A percentile compares a stretch with the other conserved stretches of the same genome.
Evolutionary conservation across 768 basidiomycete species (phyloP).

Genomic region (Hygrocybe coccinea): DNA sequence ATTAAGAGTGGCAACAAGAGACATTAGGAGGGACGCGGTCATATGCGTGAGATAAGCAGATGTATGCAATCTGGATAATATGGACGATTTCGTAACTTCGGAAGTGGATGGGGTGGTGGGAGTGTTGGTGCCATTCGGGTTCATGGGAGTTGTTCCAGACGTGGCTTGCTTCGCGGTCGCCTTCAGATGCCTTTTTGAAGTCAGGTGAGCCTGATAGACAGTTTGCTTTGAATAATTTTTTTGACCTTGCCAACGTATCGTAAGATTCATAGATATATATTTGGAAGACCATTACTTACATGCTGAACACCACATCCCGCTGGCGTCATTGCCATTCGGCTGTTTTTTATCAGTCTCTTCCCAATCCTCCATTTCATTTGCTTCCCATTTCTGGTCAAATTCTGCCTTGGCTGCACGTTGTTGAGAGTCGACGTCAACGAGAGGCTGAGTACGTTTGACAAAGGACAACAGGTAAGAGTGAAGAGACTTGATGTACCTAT

Average conservation of each 20-base stretch:
- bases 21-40: constrained; percentile 57
- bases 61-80: constrained; percentile 50
- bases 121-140: constrained; percentile 53
- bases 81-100: constrained; percentile 32
- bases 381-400: constrained; percentile 79
- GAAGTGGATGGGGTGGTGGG: constrained; percentile 27
- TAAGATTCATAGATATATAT: constrained; percentile 8
- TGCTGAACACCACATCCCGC: constrained; percentile 90
- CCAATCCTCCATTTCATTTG: constrained; percentile 74
- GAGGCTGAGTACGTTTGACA: constrained; percentile 75
- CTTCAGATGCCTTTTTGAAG: constrained; percentile 94
- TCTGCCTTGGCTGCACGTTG: constrained; percentile 60
- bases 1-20: constrained; percentile 61
- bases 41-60: constrained; percentile 73
- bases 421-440: constrained; percentile 69
- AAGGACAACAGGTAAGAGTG: constrained; percentile 85
- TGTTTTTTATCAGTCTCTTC: constrained; percentile 47
- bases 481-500: constrained; percentile 78
- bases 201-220: constrained; percentile 93
- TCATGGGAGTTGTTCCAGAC: constrained; percentile 42
- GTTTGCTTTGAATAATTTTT: constrained; percentile 95
- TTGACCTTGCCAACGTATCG: constrained; percentile 57
- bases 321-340: constrained; percentile 38
- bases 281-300: constrained; percentile 53
- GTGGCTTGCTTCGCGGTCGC: constrained; percentile 70